Conservation (phyloP, 176 grass and related monocot species). For the Hordeum marinum region DNA sequence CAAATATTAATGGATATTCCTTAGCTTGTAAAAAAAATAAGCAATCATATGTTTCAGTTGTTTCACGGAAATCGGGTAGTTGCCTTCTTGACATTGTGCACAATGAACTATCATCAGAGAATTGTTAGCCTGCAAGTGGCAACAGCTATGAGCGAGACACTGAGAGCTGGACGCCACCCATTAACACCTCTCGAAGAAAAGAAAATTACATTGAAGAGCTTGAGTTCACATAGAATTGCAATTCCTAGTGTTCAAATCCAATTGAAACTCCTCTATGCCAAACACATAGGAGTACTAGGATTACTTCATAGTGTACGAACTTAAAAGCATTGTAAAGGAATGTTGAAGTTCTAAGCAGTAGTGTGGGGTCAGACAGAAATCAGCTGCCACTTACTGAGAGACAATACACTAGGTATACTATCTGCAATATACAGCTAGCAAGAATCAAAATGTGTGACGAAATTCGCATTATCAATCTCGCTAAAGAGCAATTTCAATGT, state of each 20-base stretch:
- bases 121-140: neutral
- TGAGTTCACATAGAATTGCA: neutral
- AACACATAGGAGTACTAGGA: neutral
- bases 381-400: neutral
- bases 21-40: neutral
- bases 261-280: neutral
- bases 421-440: slow-evolving; percentile 25
- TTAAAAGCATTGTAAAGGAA: neutral
- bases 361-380: neutral
- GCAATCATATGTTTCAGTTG: neutral
- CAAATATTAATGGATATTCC: too few species aligned
- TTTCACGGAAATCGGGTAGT: neutral
- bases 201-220: neutral
- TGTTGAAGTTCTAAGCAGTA: neutral
- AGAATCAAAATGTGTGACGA: neutral
- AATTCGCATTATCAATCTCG: neutral
- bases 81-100: neutral
- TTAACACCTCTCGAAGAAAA: neutral
- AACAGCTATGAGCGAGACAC: too few species aligned
- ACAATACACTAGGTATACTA: neutral
- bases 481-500: slow-evolving; percentile 20
- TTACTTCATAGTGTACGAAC: neutral
- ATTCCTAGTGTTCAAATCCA: neutral
- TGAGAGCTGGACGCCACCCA: neutral
- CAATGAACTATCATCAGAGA: neutral